A percentile compares a stretch with the other conserved stretches of the same genome.
Evolutionary conservation across 2,329 filamentous ascomycete genomes (phyloP).

Genomic region (Stachybotrys chartarum): DNA sequence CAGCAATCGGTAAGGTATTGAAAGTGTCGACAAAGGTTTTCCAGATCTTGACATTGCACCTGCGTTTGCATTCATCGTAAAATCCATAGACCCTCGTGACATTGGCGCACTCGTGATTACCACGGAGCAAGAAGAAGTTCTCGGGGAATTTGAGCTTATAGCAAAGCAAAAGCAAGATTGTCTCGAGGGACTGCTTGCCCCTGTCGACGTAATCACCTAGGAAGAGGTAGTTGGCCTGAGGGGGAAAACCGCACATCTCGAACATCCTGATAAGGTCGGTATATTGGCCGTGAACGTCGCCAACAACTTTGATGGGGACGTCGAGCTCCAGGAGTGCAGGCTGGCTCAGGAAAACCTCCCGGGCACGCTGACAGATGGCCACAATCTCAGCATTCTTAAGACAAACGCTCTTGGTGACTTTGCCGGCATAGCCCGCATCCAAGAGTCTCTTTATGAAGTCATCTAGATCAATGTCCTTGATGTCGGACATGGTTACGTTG

Average conservation of each 20-base stretch:
- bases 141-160: constrained; percentile 97
- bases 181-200: constrained; percentile 92
- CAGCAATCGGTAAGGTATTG: constrained; percentile 88
- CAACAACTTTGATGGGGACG: constrained; percentile 95
- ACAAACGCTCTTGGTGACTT: constrained; percentile 95
- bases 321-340: constrained; percentile 87
- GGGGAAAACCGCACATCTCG: constrained; percentile 97
- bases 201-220: constrained; percentile 94
- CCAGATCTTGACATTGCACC: constrained; percentile 96
- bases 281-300: constrained; percentile 94
- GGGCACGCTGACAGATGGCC: constrained; percentile 81
- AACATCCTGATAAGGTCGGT: constrained; percentile 95
- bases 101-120: constrained; percentile 95
- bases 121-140: constrained; percentile 92
- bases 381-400: constrained; percentile 96
- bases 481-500: constrained; percentile 75
- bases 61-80: constrained; percentile 95
- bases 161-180: constrained; percentile 83
- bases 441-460: constrained; percentile 94
- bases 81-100: constrained; percentile 95
- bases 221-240: constrained; percentile 86
- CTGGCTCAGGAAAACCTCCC: constrained; percentile 85
- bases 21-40: constrained; percentile 97
- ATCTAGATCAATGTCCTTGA: constrained; percentile 90
- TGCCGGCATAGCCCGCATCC: constrained; percentile 91